Conservation (phyloP, 2,329 filamentous ascomycete genomes). For the Geoglossum cookeanum region DNA sequence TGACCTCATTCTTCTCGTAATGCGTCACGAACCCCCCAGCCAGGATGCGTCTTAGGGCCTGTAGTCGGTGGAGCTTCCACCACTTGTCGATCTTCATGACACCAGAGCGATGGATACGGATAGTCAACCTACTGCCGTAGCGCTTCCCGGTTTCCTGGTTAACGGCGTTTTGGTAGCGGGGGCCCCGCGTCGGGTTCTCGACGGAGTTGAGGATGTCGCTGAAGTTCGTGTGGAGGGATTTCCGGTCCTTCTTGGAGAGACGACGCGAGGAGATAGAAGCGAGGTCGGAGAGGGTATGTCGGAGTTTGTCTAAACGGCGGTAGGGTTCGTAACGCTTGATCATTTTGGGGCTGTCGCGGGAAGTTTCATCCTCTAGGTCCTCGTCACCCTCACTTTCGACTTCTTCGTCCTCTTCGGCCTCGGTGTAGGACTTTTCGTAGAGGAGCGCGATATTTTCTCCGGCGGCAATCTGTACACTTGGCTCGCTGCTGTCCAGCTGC, state of each 20-base stretch:
- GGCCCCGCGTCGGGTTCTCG: slow-evolving; percentile 45
- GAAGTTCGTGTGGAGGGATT: slow-evolving; percentile 46
- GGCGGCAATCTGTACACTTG: slow-evolving; percentile 55
- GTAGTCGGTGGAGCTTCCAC: slow-evolving; percentile 52
- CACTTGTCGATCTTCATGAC: slow-evolving; percentile 48
- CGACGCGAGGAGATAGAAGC: slow-evolving; percentile 39
- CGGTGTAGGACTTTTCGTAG: slow-evolving; percentile 52
- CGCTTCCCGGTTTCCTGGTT: slow-evolving; percentile 38
- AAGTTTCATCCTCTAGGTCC: slow-evolving; percentile 17
- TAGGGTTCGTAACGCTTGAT: slow-evolving; percentile 50
- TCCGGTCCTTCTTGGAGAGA: slow-evolving; percentile 47
- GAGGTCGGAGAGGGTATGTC: slow-evolving; percentile 38
- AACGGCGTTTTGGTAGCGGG: slow-evolving; percentile 44
- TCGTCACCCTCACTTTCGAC: slow-evolving; percentile 24
- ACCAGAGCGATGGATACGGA: slow-evolving; percentile 38
- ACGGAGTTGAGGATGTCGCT: slow-evolving; percentile 46
- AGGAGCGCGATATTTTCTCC: slow-evolving; percentile 67
- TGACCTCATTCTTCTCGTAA: slow-evolving; percentile 41
- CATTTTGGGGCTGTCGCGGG: slow-evolving; percentile 20
- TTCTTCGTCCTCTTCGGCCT: slow-evolving; percentile 36
- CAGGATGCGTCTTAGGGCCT: slow-evolving; percentile 39
- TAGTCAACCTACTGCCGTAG: slow-evolving; percentile 41
- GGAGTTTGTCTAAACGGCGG: slow-evolving; percentile 40
- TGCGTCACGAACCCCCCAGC: slow-evolving; percentile 43
- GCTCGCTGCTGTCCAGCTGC: slow-evolving; percentile 58